phyloP scores from a whole-genome alignment of 2,329 filamentous ascomycete species.

The Metarhizium album region DNA sequence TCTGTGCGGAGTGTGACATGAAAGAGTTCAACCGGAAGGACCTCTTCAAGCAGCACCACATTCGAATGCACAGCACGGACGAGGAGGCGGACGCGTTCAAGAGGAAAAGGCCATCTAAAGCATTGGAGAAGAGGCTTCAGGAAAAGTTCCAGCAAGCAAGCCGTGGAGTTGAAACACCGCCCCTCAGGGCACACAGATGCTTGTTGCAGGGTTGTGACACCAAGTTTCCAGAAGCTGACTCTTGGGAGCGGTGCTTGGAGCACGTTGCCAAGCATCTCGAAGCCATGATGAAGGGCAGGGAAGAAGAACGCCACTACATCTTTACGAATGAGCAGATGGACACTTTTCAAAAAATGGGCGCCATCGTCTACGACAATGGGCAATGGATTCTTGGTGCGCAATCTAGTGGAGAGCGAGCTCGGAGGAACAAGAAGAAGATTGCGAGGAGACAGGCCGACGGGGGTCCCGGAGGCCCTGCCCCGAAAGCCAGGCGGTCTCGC shows the following conservation, averaged over 20 bases:
- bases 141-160: background rate
- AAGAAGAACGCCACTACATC: background rate
- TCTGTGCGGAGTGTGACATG: conserved; percentile 58
- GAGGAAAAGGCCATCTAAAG: conserved; percentile 21
- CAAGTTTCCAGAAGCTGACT: conserved; percentile 47
- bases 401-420: conserved; percentile 2
- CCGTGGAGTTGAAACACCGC: conserved; percentile 12
- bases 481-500: background rate
- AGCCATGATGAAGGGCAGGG: background rate
- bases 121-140: conserved; percentile 43
- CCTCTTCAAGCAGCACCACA: conserved; percentile 77
- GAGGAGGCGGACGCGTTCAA: conserved; percentile 26
- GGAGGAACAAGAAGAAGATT: conserved; percentile 6
- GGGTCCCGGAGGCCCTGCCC: background rate
- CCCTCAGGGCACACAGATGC: conserved; percentile 52
- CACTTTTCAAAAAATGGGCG: conserved; percentile 8
- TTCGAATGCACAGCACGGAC: conserved; percentile 62
- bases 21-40: conserved; percentile 77
- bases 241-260: conserved; percentile 80
- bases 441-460: background rate
- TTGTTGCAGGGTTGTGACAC: conserved; percentile 48
- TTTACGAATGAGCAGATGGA: conserved; percentile 2
- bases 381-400: conserved; percentile 20
- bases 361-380: conserved; percentile 13
- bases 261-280: conserved; percentile 78